A percentile compares a stretch with the other conserved stretches of the same genome.
Evolutionary conservation across 148 eudicot species (phyloP).

Genomic region (Cornus kousa): DNA sequence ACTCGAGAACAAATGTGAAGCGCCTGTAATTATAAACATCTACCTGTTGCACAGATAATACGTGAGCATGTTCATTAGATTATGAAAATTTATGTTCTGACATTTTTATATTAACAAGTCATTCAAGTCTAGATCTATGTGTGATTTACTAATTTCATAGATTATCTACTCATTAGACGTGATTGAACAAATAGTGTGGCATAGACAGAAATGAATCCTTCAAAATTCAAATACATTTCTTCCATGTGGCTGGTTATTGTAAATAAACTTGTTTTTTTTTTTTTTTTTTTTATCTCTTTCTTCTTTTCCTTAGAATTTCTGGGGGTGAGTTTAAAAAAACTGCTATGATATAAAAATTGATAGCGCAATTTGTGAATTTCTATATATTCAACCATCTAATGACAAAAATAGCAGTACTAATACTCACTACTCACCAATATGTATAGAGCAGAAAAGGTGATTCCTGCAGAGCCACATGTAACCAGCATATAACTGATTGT

Average conservation of each 20-base stretch:
- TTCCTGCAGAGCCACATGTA: constrained; percentile 69
- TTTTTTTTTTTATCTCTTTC: not conserved
- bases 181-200: not conserved
- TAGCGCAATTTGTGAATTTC: not conserved
- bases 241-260: not conserved
- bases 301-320: not conserved
- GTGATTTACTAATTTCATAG: not conserved
- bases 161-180: not conserved
- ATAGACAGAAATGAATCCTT: not conserved
- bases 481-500: constrained; percentile 72
- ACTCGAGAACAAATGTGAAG: constrained; percentile 48
- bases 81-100: too few relatives aligned
- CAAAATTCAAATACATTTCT: too few relatives aligned
- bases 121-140: not conserved
- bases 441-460: constrained; percentile 65
- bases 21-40: constrained; percentile 62
- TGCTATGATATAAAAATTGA: not conserved
- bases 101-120: not conserved
- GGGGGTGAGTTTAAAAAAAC: not conserved
- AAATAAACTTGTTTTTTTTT: not conserved
- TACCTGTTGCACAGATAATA: constrained; percentile 41
- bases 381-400: not conserved
- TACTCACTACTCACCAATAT: constrained; percentile 68
- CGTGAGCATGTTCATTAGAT: not conserved
- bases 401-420: not conserved